Base-by-base conservation (phyloP, 2,329 filamentous ascomycete genomes). In the Ceratocystis colombiana region DNA sequence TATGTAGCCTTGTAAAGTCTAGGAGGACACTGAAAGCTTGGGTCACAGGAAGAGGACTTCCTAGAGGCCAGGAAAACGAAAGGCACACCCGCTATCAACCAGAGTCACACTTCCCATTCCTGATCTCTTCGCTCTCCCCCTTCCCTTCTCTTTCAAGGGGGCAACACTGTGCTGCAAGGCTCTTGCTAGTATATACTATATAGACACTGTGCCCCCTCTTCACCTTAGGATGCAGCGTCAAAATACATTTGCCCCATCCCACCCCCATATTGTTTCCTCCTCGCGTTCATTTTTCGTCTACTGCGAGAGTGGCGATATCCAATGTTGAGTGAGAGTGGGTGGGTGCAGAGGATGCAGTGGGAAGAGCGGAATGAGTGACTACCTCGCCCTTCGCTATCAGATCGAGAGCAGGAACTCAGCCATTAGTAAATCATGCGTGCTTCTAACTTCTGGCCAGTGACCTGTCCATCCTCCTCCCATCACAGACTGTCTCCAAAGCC, bases 161-260 rank as follows among this genome's bases (percentile, higher is more conserved):
- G 22, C 53, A 17, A 28, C 25, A 28, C 53, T 22, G 17, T 57
- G 53, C 22, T 57, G 53, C n/a, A 57, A 57, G 8, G 8, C 53
- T 57, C 25, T 57, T 15, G 17, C 53, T 57, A 8, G 25, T 5
- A 17, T 15, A 8, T 30, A 12, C 6, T 30, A 2, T 57, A 15
- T 22, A 8, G 46, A 57, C 25, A 57, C 22, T 30, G 25, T 30
- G 10, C 53, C 22, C 25, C 22, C 22, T 20, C 46, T 12, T 50
- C 22, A 50, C 22, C 46, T 22, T 57, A 15, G 30, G 22, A 22
- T 57, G 53, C 53, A 17, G 53, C 30, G 53, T 57, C 53, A 17
- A 33, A 4, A 57, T 57, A 57, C 53, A 57, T 57, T 57, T 57
- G 53, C 53, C 53, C 53, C 20, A 17, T 15, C 17, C 53, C 53